Conservation (phyloP, 345 rosid genomes). For the Capsella bursapastoris region DNA sequence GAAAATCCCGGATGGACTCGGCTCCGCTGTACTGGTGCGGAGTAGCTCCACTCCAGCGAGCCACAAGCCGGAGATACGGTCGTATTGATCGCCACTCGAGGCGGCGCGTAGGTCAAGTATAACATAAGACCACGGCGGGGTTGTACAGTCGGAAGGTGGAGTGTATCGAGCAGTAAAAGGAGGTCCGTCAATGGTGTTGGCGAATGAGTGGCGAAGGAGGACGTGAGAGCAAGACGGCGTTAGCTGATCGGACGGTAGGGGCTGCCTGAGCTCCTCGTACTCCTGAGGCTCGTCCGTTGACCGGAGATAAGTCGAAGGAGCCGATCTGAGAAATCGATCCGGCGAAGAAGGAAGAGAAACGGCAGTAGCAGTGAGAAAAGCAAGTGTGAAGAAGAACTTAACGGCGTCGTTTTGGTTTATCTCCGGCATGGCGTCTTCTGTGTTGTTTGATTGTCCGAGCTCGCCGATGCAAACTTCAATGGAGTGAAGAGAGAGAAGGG, state of each 20-base stretch:
- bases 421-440: conserved; percentile 24
- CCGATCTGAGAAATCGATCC: conserved; percentile 46
- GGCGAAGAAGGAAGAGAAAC: conserved; percentile 41
- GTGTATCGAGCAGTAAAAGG: conserved; percentile 68
- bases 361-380: conserved; percentile 36
- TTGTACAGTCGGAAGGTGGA: conserved; percentile 61
- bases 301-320: conserved; percentile 20
- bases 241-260: conserved; percentile 58
- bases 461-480: conserved; percentile 29
- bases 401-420: conserved; percentile 22
- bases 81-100: conserved; percentile 73
- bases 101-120: conserved; percentile 58
- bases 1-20: conserved; percentile 64
- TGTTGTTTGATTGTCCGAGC: background rate
- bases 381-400: conserved; percentile 16
- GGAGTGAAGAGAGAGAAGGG: conserved; percentile 14
- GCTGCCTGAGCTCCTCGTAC: conserved; percentile 60
- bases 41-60: conserved; percentile 85
- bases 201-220: conserved; percentile 78
- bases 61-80: conserved; percentile 81
- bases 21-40: conserved; percentile 92
- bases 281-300: conserved; percentile 44
- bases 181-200: conserved; percentile 67
- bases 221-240: conserved; percentile 63
- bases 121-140: conserved; percentile 76